These are phyloP conservation scores for Xylariaceae sp. DNA, from an alignment of 2,329 filamentous ascomycete species.

Conservation along the genomic window DNA sequence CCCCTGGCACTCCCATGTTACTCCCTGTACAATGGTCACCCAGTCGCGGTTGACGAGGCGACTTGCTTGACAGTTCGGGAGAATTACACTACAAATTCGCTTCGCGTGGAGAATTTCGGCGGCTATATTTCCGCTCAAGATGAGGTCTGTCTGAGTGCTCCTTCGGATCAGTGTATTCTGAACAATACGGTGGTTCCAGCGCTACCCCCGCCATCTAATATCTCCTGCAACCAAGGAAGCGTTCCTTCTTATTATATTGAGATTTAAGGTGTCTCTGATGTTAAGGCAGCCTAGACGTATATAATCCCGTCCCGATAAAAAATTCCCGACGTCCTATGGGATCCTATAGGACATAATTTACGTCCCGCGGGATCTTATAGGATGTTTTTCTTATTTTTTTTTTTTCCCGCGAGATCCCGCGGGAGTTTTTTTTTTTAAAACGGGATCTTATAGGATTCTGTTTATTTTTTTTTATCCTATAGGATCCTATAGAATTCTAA, in stretches of 20 bases:
- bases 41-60: constrained; percentile 17
- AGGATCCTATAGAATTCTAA: no score
- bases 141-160: constrained; percentile 32
- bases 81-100: constrained; percentile 32
- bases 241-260: constrained; percentile 31
- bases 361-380: no score
- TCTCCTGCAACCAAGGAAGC: constrained; percentile 33
- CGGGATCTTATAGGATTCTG: no score
- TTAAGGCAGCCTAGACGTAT: no score
- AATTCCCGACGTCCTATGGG: no score
- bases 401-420: no score
- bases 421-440: no score
- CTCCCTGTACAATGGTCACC: constrained; percentile 30
- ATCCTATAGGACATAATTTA: no score
- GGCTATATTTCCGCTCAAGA: constrained; percentile 35
- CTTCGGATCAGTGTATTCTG: constrained; percentile 34
- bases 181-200: constrained; percentile 28
- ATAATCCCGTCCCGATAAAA: no score
- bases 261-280: constrained; percentile 22
- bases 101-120: constrained; percentile 25
- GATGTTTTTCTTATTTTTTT: no score
- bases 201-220: constrained; percentile 18
- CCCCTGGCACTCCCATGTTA: constrained; percentile 37
- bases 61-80: constrained; percentile 28
- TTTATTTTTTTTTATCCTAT: no score